phyloP scores from a whole-genome alignment of 441 rosid genomes.

The Populus trichocarpa region DNA sequence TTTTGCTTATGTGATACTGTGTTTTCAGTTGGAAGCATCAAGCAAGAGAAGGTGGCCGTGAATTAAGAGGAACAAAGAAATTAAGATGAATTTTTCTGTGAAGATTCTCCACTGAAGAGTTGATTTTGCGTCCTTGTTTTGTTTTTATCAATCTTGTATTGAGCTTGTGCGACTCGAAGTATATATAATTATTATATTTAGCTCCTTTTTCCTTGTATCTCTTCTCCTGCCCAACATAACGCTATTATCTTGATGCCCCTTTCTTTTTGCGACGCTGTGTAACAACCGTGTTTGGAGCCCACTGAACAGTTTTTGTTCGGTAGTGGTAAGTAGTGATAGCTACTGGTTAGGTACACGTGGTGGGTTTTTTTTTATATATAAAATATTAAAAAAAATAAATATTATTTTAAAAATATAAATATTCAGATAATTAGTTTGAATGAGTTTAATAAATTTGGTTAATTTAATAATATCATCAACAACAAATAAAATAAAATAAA shows the following conservation, averaged over 20 bases:
- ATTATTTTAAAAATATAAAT: no score
- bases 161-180: slow-evolving; percentile 22
- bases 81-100: slow-evolving; percentile 15
- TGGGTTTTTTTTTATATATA: no score
- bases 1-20: neutral
- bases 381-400: no score
- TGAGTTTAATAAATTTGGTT: no score
- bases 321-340: no score
- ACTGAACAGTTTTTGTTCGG: neutral
- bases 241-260: neutral
- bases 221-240: neutral
- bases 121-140: slow-evolving; percentile 23
- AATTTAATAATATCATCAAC: no score
- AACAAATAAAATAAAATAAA: no score
- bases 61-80: slow-evolving; percentile 1
- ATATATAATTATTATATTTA: slow-evolving; percentile 11
- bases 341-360: no score
- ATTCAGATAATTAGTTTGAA: no score
- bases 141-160: slow-evolving; percentile 19
- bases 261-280: neutral
- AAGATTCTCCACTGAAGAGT: slow-evolving; percentile 21
- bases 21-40: slow-evolving; percentile 44
- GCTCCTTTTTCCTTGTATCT: slow-evolving; percentile 5
- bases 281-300: neutral
- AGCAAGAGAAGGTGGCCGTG: slow-evolving; percentile 40